Conservation (phyloP, 768 basidiomycete species). For the Tricholoma flavovirens region DNA sequence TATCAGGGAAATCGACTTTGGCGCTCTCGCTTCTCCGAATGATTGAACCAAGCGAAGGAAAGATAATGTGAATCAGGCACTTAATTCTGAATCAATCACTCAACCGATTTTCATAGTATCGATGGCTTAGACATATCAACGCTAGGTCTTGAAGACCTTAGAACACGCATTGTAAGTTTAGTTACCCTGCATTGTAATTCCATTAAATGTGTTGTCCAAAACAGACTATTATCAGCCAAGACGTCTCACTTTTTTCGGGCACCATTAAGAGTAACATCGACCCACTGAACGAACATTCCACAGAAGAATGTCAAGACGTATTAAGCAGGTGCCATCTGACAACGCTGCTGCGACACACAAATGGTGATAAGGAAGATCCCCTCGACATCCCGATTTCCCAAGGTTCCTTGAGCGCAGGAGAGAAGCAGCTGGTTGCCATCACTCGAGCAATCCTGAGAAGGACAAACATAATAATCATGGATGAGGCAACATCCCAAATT, state of each 20-base stretch:
- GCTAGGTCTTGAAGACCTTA: constrained; percentile 63
- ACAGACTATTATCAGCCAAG: constrained; percentile 71
- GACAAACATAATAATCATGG: constrained; percentile 66
- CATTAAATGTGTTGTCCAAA: not conserved
- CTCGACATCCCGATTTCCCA: constrained; percentile 63
- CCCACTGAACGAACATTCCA: constrained; percentile 52
- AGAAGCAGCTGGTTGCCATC: constrained; percentile 68
- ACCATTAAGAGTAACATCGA: constrained; percentile 71
- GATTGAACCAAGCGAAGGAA: constrained; percentile 51
- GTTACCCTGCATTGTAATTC: not conserved
- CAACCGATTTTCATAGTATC: constrained; percentile 31
- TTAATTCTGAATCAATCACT: not conserved
- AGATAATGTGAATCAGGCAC: constrained; percentile 43
- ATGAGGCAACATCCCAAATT: constrained; percentile 76
- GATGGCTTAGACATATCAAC: constrained; percentile 66
- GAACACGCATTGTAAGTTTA: constrained; percentile 49
- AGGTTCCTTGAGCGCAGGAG: constrained; percentile 68
- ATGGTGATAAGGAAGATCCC: constrained; percentile 24
- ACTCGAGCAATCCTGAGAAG: constrained; percentile 62
- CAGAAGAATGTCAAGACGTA: constrained; percentile 59
- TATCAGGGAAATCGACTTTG: constrained; percentile 50
- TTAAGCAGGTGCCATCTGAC: constrained; percentile 60
- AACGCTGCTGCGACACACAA: constrained; percentile 34
- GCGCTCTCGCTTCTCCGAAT: constrained; percentile 57
- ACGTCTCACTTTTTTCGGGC: constrained; percentile 69